phyloP scores from a whole-genome alignment of 2,329 filamentous ascomycete genomes.

The Hymenoscyphus occultus region DNA sequence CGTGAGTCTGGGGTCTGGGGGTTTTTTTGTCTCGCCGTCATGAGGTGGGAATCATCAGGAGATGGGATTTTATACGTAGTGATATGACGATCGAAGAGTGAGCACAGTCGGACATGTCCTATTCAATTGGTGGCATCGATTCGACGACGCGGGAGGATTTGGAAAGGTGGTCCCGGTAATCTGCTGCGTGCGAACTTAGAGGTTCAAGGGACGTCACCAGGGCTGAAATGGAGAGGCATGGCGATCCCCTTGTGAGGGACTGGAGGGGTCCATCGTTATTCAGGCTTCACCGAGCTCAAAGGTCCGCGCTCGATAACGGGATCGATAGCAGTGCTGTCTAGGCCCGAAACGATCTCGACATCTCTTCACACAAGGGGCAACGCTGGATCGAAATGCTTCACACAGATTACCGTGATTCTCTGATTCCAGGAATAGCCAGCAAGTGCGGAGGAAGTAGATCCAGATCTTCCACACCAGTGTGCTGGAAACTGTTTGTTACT shows the following conservation, averaged over 20 bases:
- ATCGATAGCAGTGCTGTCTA: not conserved
- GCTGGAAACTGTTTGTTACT: not conserved
- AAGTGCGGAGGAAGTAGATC: not conserved
- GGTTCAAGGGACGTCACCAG: not conserved
- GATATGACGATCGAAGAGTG: too few species aligned
- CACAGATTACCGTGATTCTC: not conserved
- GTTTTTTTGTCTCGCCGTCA: not conserved
- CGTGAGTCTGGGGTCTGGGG: not conserved
- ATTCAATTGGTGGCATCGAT: too few species aligned
- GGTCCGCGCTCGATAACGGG: not conserved
- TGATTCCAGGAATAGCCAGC: not conserved
- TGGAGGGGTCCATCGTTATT: not conserved
- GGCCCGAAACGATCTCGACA: not conserved
- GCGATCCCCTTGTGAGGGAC: not conserved
- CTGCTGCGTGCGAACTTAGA: not conserved
- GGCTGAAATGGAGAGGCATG: not conserved
- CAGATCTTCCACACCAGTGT: not conserved
- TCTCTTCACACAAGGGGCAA: not conserved
- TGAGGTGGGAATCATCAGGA: not conserved
- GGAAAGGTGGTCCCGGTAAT: too few species aligned
- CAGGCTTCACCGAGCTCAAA: constrained; percentile 1
- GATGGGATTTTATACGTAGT: too few species aligned
- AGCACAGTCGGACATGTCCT: too few species aligned
- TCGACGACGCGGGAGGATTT: too few species aligned
- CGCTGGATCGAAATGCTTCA: not conserved